Percentiles rank a stretch among this genome's conserved stretches.
phyloP scores from a whole-genome alignment of 352 stramenopile genomes.

The Pseudoperonospora humuli region DNA sequence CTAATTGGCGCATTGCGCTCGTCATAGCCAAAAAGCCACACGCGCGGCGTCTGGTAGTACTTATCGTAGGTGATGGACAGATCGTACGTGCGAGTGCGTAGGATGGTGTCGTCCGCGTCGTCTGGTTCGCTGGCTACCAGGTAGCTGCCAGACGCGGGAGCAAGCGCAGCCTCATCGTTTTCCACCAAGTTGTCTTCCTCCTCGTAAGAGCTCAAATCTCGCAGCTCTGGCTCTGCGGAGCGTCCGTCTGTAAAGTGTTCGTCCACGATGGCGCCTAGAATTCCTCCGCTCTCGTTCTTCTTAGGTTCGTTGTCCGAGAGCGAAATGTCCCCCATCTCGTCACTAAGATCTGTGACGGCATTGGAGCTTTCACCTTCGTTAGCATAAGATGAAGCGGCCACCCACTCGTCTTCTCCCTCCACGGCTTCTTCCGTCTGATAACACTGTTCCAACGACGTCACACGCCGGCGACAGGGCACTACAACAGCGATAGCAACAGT shows the following conservation, averaged over 20 bases:
- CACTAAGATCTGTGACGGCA: constrained; percentile 32
- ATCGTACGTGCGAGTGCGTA: constrained; percentile 96
- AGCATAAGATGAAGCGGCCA: constrained; percentile 80
- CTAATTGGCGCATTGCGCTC: constrained; percentile 85
- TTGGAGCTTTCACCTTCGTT: constrained; percentile 19
- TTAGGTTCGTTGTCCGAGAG: constrained; percentile 24
- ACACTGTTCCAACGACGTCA: constrained; percentile 65
- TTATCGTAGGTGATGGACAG: constrained; percentile 99
- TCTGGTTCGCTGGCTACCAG: constrained; percentile 63
- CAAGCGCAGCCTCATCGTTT: constrained; percentile 52
- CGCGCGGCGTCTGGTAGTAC: constrained; percentile 98
- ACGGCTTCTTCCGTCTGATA: constrained; percentile 67
- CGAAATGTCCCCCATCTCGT: constrained; percentile 59
- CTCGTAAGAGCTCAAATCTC: constrained; percentile 62
- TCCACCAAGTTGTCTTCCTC: constrained; percentile 74
- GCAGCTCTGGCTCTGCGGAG: constrained; percentile 17
- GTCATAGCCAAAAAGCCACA: constrained; percentile 97
- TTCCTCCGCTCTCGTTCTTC: constrained; percentile 9
- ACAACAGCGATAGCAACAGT: background rate
- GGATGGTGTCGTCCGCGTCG: constrained; percentile 87
- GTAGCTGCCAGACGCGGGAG: constrained; percentile 25
- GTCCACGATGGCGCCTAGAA: constrained; percentile 64
- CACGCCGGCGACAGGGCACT: constrained; percentile 84
- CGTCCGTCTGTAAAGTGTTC: constrained; percentile 42
- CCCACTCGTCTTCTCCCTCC: constrained; percentile 86